Conservation (phyloP, 1,284 basidiomycete species). For the Ustilago trichophora region DNA sequence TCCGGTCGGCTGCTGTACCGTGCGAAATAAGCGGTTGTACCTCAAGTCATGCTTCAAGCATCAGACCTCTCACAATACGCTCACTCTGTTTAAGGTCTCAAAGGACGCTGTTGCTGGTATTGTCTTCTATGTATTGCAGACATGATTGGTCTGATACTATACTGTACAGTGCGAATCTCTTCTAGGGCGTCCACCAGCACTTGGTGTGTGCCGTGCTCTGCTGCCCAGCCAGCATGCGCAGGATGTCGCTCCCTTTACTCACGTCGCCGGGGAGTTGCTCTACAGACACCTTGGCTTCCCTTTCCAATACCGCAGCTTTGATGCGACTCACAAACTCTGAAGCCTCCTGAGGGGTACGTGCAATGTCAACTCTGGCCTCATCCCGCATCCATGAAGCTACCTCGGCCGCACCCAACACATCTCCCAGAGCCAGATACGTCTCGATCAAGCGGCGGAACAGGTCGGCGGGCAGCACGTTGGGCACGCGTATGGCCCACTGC, state of each 20-base stretch:
- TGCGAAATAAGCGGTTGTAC: too few relatives aligned
- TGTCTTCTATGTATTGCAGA: too few relatives aligned
- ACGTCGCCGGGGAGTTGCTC: too few relatives aligned
- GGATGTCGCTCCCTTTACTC: constrained; percentile 14
- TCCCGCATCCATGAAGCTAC: constrained; percentile 49
- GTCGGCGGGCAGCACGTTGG: constrained; percentile 24
- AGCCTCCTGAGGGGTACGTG: background rate
- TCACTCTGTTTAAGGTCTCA: too few relatives aligned
- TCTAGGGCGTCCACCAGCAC: constrained; percentile 31
- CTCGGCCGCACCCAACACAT: constrained; percentile 35
- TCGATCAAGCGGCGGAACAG: constrained; percentile 34
- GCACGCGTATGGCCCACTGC: background rate
- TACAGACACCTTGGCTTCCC: too few relatives aligned
- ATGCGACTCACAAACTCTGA: constrained; percentile 25
- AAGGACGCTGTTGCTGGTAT: too few relatives aligned
- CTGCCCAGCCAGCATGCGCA: constrained; percentile 40
- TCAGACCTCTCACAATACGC: too few relatives aligned
- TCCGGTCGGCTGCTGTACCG: constrained; percentile 20
- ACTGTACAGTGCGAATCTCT: background rate
- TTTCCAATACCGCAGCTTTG: constrained; percentile 17
- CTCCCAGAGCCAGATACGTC: constrained; percentile 26
- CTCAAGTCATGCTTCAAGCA: too few relatives aligned
- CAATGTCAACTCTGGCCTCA: constrained; percentile 33
- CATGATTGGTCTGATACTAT: too few relatives aligned
- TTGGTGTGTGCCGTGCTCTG: constrained; percentile 27